These are phyloP conservation scores for Inonotus obliquus DNA, from an alignment of 1,284 basidiomycete species.

Conservation along the genomic window DNA sequence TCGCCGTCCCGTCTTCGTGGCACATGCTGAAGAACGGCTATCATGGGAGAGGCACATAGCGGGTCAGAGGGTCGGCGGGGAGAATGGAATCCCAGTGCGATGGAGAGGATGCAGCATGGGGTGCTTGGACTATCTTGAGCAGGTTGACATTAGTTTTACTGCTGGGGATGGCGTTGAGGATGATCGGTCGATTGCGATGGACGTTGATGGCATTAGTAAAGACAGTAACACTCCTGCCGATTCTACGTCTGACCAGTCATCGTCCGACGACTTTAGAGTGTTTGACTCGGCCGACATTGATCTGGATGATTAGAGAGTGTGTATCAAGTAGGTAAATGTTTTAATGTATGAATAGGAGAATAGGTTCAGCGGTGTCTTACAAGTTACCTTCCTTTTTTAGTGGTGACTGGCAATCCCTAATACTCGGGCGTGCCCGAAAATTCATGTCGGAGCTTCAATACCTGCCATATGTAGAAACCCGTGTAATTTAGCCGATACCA, in stretches of 20 bases:
- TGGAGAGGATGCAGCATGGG: slow-evolving; percentile 65
- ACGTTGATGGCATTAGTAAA: not conserved
- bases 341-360: too few species aligned
- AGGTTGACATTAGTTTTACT: not conserved
- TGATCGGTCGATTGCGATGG: slow-evolving; percentile 8
- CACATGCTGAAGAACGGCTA: slow-evolving; percentile 54
- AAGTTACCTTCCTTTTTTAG: too few species aligned
- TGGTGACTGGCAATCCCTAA: too few species aligned
- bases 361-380: too few species aligned
- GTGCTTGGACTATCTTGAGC: slow-evolving; percentile 56
- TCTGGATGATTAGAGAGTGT: not conserved
- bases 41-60: slow-evolving; percentile 60
- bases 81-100: slow-evolving; percentile 46
- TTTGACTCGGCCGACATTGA: slow-evolving; percentile 8
- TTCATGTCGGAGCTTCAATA: too few species aligned
- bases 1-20: slow-evolving; percentile 42
- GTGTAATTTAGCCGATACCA: too few species aligned
- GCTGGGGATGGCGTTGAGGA: slow-evolving; percentile 15
- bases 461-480: too few species aligned
- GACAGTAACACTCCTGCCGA: not conserved
- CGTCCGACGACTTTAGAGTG: not conserved
- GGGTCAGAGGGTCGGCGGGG: slow-evolving; percentile 45
- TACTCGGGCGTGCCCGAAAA: too few species aligned
- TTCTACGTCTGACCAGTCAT: not conserved
- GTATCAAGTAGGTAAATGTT: not conserved